Evolutionary conservation across 208 protist species (phyloP).

Genomic region (Leishmania aethiopica): DNA sequence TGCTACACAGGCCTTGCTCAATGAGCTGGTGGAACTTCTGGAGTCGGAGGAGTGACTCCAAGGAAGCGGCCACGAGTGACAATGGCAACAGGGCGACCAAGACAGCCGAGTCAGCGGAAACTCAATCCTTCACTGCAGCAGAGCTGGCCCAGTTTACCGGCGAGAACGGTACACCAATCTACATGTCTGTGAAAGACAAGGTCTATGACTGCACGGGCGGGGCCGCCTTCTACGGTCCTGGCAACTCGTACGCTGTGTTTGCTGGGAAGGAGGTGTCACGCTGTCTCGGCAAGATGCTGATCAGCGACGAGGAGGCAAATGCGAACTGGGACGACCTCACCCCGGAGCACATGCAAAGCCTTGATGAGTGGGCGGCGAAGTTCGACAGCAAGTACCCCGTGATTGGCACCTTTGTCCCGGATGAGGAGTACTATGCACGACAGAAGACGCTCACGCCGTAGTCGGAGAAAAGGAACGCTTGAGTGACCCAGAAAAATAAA

Average conservation of each 20-base stretch:
- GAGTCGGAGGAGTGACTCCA: neutral
- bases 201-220: conserved; percentile 80
- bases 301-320: conserved; percentile 80
- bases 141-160: conserved; percentile 59
- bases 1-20: neutral
- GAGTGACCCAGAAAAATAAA: neutral
- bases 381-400: conserved; percentile 80
- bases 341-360: conserved; percentile 57
- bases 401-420: conserved; percentile 52
- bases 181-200: conserved; percentile 79
- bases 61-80: neutral
- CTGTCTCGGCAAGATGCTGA: conserved; percentile 83
- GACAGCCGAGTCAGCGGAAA: neutral
- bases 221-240: conserved; percentile 76
- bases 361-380: conserved; percentile 80
- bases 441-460: conserved; percentile 43
- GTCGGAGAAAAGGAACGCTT: neutral
- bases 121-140: conserved; percentile 44
- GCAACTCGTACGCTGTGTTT: conserved; percentile 77
- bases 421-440: conserved; percentile 46
- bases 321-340: conserved; percentile 71
- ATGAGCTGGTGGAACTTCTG: conserved; percentile 29
- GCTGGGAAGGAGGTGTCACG: conserved; percentile 81
- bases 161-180: conserved; percentile 46
- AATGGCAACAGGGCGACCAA: neutral